Conservation (phyloP, 2,329 filamentous ascomycete species). For the Salinomyces thailandicus region DNA sequence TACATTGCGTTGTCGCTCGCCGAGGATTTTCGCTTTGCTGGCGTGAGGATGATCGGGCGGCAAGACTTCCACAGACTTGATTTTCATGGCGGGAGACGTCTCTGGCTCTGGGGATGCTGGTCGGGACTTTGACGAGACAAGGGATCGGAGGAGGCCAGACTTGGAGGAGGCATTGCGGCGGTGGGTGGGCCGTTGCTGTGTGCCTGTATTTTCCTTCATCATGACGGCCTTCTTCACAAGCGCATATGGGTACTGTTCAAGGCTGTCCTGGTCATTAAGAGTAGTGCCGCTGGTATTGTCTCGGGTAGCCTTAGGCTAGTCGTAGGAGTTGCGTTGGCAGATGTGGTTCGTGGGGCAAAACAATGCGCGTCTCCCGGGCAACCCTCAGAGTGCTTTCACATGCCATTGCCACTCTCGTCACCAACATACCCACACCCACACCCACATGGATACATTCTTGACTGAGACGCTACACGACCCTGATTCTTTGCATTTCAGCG, state of each 20-base stretch:
- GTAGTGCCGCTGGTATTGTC: slow-evolving; percentile 3
- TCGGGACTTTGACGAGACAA: slow-evolving; percentile 42
- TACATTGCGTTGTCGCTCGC: slow-evolving; percentile 23
- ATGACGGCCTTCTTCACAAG: no score
- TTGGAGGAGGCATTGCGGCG: slow-evolving; percentile 23
- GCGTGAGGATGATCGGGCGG: slow-evolving; percentile 41
- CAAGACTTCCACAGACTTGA: slow-evolving; percentile 32
- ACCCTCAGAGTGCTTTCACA: no score
- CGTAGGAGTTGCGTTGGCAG: no score
- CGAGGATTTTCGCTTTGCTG: slow-evolving; percentile 16
- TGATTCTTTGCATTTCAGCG: no score
- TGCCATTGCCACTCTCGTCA: neutral
- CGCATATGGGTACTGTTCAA: no score
- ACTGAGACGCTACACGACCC: no score
- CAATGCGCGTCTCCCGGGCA: no score
- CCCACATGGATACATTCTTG: no score
- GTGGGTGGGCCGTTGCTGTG: slow-evolving; percentile 16
- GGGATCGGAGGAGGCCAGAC: slow-evolving; percentile 42
- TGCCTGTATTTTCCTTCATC: no score
- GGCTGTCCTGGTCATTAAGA: no score
- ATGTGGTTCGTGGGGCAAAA: no score
- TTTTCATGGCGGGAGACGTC: slow-evolving; percentile 18
- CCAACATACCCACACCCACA: neutral
- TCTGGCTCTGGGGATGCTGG: slow-evolving; percentile 31
- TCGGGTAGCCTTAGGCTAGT: slow-evolving; percentile 1